Percentiles rank a stretch among this genome's conserved stretches.
phyloP scores from a whole-genome alignment of 2,329 filamentous ascomycete species.

The Epichloe sibirici region DNA sequence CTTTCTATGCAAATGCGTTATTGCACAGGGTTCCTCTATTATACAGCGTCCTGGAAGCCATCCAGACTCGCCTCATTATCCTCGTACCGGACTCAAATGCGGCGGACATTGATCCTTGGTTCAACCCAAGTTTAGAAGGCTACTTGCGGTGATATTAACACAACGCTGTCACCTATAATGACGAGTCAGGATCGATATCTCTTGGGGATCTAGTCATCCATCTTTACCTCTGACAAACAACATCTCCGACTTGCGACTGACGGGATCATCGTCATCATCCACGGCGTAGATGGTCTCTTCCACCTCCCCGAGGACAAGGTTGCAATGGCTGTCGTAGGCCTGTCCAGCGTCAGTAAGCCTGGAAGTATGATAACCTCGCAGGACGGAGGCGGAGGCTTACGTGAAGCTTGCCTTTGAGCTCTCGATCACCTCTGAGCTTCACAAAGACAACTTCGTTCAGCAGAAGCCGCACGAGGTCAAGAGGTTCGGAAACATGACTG shows the following conservation, averaged over 20 bases:
- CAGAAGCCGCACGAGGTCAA: constrained; percentile 88
- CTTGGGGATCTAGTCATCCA: constrained; percentile 35
- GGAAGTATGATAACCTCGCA: no score
- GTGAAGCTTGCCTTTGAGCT: constrained; percentile 89
- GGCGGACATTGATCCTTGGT: neutral
- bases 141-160: constrained; percentile 55
- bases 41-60: no score
- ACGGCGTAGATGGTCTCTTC: constrained; percentile 94
- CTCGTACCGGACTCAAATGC: neutral
- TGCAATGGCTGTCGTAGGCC: constrained; percentile 99
- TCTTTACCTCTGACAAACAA: constrained; percentile 71
- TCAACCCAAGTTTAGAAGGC: constrained; percentile 21
- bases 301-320: constrained; percentile 88
- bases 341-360: constrained; percentile 23
- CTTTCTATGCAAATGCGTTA: no score
- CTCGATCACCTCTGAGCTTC: constrained; percentile 88
- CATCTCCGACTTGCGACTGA: constrained; percentile 98
- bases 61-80: neutral
- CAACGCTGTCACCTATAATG: constrained; percentile 54
- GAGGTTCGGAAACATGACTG: constrained; percentile 70
- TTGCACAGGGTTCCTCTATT: no score
- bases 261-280: constrained; percentile 86
- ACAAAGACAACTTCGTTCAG: constrained; percentile 96
- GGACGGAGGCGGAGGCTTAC: constrained; percentile 30
- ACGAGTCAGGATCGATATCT: neutral